Percentiles rank a stretch among this genome's conserved stretches.
phyloP scores from a whole-genome alignment of 2,329 filamentous ascomycete species.

The Paracamarosporium sp. region DNA sequence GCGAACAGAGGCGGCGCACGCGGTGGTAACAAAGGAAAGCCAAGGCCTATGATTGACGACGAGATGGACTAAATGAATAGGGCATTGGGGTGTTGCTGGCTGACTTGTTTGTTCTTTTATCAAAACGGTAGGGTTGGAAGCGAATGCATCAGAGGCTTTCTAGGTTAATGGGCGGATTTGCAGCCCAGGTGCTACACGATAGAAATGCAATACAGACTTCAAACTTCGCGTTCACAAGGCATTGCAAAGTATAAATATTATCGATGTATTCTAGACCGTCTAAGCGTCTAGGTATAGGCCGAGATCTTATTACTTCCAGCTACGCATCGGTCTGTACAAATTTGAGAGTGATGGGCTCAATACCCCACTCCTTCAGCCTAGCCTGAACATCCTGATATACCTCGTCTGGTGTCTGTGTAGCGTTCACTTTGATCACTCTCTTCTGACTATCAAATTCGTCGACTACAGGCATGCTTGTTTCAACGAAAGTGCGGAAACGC shows the following conservation, averaged over 20 bases:
- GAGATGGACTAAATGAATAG: slow-evolving; percentile 39
- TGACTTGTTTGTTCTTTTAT: slow-evolving; percentile 26
- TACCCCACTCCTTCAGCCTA: slow-evolving; percentile 41
- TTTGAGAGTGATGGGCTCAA: slow-evolving; percentile 38
- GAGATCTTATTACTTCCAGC: not conserved
- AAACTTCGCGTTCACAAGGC: not conserved
- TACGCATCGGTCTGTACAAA: slow-evolving; percentile 28
- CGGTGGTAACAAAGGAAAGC: slow-evolving; percentile 30
- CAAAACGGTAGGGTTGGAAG: slow-evolving; percentile 27
- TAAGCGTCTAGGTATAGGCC: not conserved
- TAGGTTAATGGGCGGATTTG: slow-evolving; percentile 28
- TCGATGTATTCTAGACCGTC: not conserved
- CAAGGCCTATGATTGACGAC: slow-evolving; percentile 41
- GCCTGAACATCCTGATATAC: slow-evolving; percentile 63
- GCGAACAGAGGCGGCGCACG: slow-evolving; percentile 30
- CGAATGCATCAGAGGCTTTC: slow-evolving; percentile 37
- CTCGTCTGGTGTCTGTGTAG: slow-evolving; percentile 70
- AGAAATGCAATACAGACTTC: slow-evolving; percentile 33
- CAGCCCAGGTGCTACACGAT: slow-evolving; percentile 40
- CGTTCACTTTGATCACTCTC: slow-evolving; percentile 81
- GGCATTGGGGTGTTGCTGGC: slow-evolving; percentile 7
- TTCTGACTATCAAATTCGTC: slow-evolving; percentile 79
- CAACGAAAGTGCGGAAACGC: slow-evolving; percentile 90
- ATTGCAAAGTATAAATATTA: not conserved
- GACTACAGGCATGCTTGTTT: slow-evolving; percentile 98